Base-by-base conservation (phyloP, 331 rosid species). In the Malus hybrid region DNA sequence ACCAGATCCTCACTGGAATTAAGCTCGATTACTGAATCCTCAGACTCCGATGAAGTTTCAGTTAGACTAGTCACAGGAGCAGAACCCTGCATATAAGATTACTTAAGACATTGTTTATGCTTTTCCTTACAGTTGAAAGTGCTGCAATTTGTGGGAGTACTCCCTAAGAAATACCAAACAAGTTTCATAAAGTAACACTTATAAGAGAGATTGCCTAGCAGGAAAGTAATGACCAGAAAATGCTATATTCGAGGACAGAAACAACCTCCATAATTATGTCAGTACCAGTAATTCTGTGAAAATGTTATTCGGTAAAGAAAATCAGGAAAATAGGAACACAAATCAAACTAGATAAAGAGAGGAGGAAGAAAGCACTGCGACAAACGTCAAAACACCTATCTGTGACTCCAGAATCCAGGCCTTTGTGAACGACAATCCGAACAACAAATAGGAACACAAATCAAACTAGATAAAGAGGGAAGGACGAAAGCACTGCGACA, bases 61-160 rank as follows among this genome's bases (percentile, higher is more conserved):
- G 97, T 87, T 65, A 92, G 90, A 72, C 91, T 84, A 82, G 89
- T 76, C 76, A 92, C 81, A 79, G 97, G 89, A 78, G 96, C 95
- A 82, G 92, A 78, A 63, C 73, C 93, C 99, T 94, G 89, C 85
- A 81, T 19, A 83, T 28, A 64, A 70, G 80, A 74, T 65, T 28
- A 78, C 48, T 65, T 73, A 4, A 20, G 48, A 74, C 14, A 72
- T 20, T 67, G 62, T 36, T 20, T 32, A 69, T 33, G 39, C 16
- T n/a, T 42, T 57, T 16, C 54, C 18, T 29, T n/a, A 33, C 19
- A 28, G 28, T 32, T 32, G 54, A 56, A 50, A 52, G 29, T 32
- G 50, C 65, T 29, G 52, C 32, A 50, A 55, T 52, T 52, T 52
- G 57, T 52, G 57, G 57, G 46, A 39, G 13, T 39, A 39, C 46